These are phyloP conservation scores for Cornus florida DNA, from an alignment of 148 eudicot genomes.

Conservation along the genomic window DNA sequence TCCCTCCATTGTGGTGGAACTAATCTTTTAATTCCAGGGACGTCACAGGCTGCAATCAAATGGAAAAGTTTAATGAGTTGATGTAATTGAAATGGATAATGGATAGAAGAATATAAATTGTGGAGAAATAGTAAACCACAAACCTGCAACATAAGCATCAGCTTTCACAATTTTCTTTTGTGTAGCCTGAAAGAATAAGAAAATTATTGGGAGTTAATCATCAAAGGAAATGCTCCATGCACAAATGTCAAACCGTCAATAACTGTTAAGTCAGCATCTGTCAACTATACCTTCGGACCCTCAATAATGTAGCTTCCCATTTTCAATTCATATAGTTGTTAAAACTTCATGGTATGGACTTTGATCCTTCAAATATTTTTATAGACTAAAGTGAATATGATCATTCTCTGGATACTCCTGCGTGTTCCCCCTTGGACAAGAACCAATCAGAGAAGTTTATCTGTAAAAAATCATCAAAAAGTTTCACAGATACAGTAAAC, in stretches of 20 bases:
- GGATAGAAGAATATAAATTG: not conserved
- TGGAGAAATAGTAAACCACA: slow-evolving; percentile 14
- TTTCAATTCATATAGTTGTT: not conserved
- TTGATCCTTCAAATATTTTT: not conserved
- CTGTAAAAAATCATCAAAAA: slow-evolving; percentile 58
- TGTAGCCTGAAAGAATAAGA: slow-evolving; percentile 69
- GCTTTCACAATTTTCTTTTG: slow-evolving; percentile 84
- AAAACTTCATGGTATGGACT: not conserved
- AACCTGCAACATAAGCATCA: slow-evolving; percentile 99
- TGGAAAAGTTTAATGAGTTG: slow-evolving; percentile 6
- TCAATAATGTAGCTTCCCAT: not conserved
- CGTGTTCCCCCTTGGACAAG: slow-evolving; percentile 97
- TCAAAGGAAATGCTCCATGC: not conserved
- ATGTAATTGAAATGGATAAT: not conserved
- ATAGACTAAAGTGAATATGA: not conserved
- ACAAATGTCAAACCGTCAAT: not conserved
- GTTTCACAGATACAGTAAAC: not conserved
- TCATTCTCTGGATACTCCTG: slow-evolving; percentile 85
- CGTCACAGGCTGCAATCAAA: slow-evolving; percentile 81
- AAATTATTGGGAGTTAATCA: not conserved
- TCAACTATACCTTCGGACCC: not conserved
- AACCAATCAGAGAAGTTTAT: slow-evolving; percentile 98
- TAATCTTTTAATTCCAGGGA: slow-evolving; percentile 96
- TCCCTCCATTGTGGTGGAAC: slow-evolving; percentile 83
- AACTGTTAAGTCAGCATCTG: not conserved